Evolutionary conservation across 2,329 filamentous ascomycete genomes (phyloP), one percentile per base, ranked within the genome.

Genomic region (Trichocomaceae sp.): DNA sequence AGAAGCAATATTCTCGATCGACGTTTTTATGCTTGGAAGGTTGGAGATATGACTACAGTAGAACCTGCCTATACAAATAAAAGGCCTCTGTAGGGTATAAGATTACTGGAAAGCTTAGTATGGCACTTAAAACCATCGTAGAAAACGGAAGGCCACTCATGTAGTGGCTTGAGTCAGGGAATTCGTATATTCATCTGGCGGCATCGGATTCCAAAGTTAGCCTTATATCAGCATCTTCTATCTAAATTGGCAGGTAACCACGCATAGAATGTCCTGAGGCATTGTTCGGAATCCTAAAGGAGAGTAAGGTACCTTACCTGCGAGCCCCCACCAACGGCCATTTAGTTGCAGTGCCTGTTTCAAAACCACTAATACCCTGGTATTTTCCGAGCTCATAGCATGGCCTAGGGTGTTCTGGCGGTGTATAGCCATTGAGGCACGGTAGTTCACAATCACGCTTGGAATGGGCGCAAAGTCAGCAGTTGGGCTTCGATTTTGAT

Each of bases 381-480:
- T 23, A 10, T 50, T 4, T 22, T 55, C 41, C 6, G n/a, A 20
- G n/a, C 31, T 19, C 2, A 39, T 29, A 15, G 29, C 19, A 31
- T 47, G 53, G 35, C 5, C 35, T 8, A 41, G 8, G 8, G 44
- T 23, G 23, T 17, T 37, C 9, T 26, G 47, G 10, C 23, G 47
- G 10, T 10, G 46, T 19, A 55, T 47, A 7, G 41, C 41, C 41
- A 50, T 20, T 17, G 33, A 31, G 12, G 41, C 15, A 45, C 42
- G 53, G 35, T 55, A 45, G 29, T 31, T 50, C 19, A 41, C 33
- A 31, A 55, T 46, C 7, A 55, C 47, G 9, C 47, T 19, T 13
- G 53, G 31, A n/a, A 55, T 50, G 5, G 53, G 53, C 7, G 45
- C 20, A n/a, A 46, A 23, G 5, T 45, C 47, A 19, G n/a, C 19